phyloP scores from a whole-genome alignment of 1,139 yeast genomes.

The Kluyveromyces sp. region DNA sequence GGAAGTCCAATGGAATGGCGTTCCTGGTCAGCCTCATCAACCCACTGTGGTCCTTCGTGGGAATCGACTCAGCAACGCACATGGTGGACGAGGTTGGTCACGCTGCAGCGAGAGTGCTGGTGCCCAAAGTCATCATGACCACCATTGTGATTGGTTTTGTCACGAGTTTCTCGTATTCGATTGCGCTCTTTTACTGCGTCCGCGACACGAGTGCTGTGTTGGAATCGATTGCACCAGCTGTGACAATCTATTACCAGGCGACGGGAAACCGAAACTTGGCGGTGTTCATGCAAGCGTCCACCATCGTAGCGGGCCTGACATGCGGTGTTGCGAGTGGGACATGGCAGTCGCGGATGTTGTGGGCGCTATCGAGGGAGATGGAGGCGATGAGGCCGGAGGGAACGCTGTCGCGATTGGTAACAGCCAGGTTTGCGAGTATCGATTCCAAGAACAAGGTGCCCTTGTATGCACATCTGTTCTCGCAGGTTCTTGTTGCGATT shows the following conservation, averaged over 20 bases:
- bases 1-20: slow-evolving; percentile 47
- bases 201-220: slow-evolving; percentile 41
- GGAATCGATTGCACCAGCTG: slow-evolving; percentile 44
- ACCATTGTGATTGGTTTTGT: slow-evolving; percentile 52
- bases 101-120: slow-evolving; percentile 38
- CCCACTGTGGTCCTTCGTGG: slow-evolving; percentile 53
- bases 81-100: slow-evolving; percentile 50
- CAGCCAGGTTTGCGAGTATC: slow-evolving; percentile 26
- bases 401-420: slow-evolving; percentile 13
- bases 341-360: slow-evolving; percentile 46
- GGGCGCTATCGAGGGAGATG: slow-evolving; percentile 44
- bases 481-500: slow-evolving; percentile 27
- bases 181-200: slow-evolving; percentile 53
- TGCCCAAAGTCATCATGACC: slow-evolving; percentile 48
- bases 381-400: slow-evolving; percentile 3
- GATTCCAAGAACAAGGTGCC: slow-evolving; percentile 28
- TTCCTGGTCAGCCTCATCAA: slow-evolving; percentile 54
- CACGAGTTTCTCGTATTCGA: slow-evolving; percentile 37
- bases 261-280: slow-evolving; percentile 49
- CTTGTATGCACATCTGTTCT: slow-evolving; percentile 30
- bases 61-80: slow-evolving; percentile 55
- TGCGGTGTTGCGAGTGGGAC: slow-evolving; percentile 45
- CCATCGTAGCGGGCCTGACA: slow-evolving; percentile 38
- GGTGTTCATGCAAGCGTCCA: slow-evolving; percentile 36
- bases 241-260: slow-evolving; percentile 53